These are phyloP conservation scores for Thelonectria blattea DNA, from an alignment of 2,329 filamentous ascomycete genomes.

Conservation along the genomic window DNA sequence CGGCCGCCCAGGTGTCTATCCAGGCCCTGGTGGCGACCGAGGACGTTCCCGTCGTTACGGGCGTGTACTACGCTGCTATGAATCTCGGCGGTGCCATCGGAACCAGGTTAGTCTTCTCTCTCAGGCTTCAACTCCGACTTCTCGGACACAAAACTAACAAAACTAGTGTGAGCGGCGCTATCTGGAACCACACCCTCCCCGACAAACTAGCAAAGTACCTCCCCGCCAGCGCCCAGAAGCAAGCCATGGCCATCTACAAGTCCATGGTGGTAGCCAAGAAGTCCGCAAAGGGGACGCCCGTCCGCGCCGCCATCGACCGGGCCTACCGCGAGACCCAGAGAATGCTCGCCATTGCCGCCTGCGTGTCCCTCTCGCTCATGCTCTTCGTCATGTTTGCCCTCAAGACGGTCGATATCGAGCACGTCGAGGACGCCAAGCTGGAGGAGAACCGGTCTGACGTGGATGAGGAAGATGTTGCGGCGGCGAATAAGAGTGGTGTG, in stretches of 20 bases:
- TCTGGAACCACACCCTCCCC: conserved; percentile 43
- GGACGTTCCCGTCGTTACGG: conserved; percentile 46
- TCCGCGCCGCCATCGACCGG: conserved; percentile 35
- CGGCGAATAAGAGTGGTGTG: background rate
- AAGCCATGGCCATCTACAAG: conserved; percentile 38
- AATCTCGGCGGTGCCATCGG: conserved; percentile 41
- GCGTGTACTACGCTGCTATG: conserved; percentile 45
- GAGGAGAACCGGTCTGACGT: conserved; percentile 9
- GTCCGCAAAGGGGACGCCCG: conserved; percentile 29
- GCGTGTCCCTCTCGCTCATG: conserved; percentile 33
- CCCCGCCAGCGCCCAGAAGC: conserved; percentile 26
- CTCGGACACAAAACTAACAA: conserved; percentile 1
- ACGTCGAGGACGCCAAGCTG: conserved; percentile 12
- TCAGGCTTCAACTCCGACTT: too few species aligned
- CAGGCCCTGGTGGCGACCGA: conserved; percentile 43
- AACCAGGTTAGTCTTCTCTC: conserved; percentile 30
- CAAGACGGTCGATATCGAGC: conserved; percentile 33
- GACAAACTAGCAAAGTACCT: conserved; percentile 36
- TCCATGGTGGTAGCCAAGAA: conserved; percentile 39
- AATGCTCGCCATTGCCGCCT: conserved; percentile 37
- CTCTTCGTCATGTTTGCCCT: conserved; percentile 36
- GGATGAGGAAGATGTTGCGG: background rate
- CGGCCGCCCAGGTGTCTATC: conserved; percentile 36
- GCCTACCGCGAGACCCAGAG: conserved; percentile 38
- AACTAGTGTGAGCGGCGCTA: conserved; percentile 43